Evolutionary conservation across 2,329 filamentous ascomycete genomes (phyloP).

Genomic region (Sporothrix inflata): DNA sequence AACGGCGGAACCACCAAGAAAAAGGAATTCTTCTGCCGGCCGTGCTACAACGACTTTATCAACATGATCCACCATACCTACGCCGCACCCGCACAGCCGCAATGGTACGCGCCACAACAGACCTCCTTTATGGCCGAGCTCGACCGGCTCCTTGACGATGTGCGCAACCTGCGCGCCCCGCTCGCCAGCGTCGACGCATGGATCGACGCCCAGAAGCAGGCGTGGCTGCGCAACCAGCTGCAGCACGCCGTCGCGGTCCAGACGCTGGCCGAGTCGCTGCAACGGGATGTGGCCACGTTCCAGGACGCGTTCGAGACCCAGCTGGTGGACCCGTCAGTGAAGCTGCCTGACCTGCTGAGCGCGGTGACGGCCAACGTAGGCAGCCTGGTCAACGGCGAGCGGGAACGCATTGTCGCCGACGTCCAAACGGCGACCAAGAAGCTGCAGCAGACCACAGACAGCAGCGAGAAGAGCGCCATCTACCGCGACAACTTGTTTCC

Average conservation of each 20-base stretch:
- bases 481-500: constrained; percentile 34
- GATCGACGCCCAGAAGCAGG: constrained; percentile 55
- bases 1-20: background rate
- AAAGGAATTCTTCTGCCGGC: constrained; percentile 46
- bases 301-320: constrained; percentile 15
- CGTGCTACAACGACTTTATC: constrained; percentile 54
- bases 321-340: constrained; percentile 30
- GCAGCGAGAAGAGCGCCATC: constrained; percentile 32
- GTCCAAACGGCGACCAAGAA: constrained; percentile 30
- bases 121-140: constrained; percentile 55
- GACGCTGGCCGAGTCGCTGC: constrained; percentile 34
- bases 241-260: constrained; percentile 34
- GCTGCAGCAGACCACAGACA: constrained; percentile 27
- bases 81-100: constrained; percentile 42
- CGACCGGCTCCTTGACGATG: constrained; percentile 53
- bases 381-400: background rate
- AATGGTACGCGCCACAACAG: constrained; percentile 57
- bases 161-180: constrained; percentile 48
- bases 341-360: constrained; percentile 27
- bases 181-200: constrained; percentile 53
- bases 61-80: constrained; percentile 51
- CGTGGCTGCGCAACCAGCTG: constrained; percentile 48
- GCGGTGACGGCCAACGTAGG: background rate
- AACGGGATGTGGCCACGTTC: background rate
- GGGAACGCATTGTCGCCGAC: constrained; percentile 17